Evolutionary conservation across 768 basidiomycete genomes (phyloP), one percentile per base, ranked within the genome.

Genomic region (Podaxis sp.): DNA sequence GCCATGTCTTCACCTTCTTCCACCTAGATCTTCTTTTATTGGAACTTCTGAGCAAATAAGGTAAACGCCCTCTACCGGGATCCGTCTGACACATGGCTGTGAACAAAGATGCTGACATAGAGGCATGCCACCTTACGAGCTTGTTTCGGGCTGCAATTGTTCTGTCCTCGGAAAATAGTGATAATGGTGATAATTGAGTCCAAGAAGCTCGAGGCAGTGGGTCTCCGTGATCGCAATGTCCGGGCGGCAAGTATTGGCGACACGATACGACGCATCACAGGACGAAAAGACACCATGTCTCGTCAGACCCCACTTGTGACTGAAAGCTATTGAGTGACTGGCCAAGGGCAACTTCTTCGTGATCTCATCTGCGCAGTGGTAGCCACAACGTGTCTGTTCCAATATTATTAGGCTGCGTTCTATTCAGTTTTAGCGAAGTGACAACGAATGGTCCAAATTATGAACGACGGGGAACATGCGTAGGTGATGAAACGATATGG

Each of bases 11-110:
- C 20, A 10, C 13, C 41, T 20, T 20, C 60, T 54, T 62, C n/a
- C 15, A 22, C 37, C 17, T 36, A 24, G 44, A 55, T 15, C 41
- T 62, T 55, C 52, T 51, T 59, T 38, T 59, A 36, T 52, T 59
- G 48, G 48, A 13, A 12, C 48, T 37, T 37, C 48, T 50, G 49
- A 59, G 6, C 53, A 24, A 36, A 55, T 54, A 20, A 10, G 49
- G 49, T 20, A 46, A 46, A 46, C 12, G 13, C 33, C 33, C 33
- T 33, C 20, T 53, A 52, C 51, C 50, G 20, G 59, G 51, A 30
- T 53, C 51, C 50, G 51, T 20, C 40, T 60, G 58, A 38, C 36
- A 51, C 38, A 26, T 60, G 49, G 40, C 17, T 20, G 15, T 24
- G 26, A 37, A 38, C 20, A 22, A 11, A 22, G 20, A n/a, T 48